phyloP scores from a whole-genome alignment of 179 eudicot species.

The Carnegiea gigantea region DNA sequence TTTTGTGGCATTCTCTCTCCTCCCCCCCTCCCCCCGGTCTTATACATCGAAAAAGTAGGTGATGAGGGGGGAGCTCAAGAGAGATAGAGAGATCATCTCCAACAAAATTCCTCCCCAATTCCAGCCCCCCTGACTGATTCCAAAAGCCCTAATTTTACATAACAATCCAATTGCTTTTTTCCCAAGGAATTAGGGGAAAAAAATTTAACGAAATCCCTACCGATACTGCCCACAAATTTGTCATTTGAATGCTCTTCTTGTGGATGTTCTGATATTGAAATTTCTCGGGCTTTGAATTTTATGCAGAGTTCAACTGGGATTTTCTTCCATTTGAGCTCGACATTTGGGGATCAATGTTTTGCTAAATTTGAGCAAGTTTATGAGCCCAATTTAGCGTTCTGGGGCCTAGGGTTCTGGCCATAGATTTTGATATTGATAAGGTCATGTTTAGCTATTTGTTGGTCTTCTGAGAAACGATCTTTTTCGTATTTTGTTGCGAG shows the following conservation, averaged over 20 bases:
- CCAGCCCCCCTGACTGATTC: background rate
- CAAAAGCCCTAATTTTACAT: background rate
- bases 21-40: background rate
- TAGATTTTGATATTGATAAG: background rate
- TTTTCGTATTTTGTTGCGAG: constrained; percentile 5
- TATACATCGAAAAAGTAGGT: constrained; percentile 9
- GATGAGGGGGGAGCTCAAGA: background rate
- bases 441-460: background rate
- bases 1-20: background rate
- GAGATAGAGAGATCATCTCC: background rate
- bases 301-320: background rate
- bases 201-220: background rate
- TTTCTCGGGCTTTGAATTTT: background rate
- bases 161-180: background rate
- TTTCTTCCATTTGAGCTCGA: background rate
- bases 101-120: constrained; percentile 10
- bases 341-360: background rate
- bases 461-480: background rate
- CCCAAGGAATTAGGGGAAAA: background rate
- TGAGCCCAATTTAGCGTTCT: background rate
- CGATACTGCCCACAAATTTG: background rate
- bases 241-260: background rate
- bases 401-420: background rate
- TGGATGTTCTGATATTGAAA: background rate
- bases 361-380: background rate